Conservation (phyloP, 805 yeast genomes). For the Yarrowia deformans region DNA sequence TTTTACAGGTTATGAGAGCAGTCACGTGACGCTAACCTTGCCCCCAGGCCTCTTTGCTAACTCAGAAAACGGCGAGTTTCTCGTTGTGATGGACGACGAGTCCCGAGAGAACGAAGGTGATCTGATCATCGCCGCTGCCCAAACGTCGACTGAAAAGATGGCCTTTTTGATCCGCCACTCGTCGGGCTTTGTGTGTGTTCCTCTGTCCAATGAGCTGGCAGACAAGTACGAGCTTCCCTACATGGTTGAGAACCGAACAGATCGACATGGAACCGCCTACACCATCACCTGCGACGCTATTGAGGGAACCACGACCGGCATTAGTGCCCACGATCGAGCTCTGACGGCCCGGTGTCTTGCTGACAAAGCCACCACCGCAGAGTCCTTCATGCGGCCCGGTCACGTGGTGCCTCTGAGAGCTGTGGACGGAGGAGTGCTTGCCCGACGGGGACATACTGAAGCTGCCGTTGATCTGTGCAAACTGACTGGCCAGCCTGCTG, state of each 20-base stretch:
- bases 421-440: slow-evolving; percentile 77
- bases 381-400: slow-evolving; percentile 88
- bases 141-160: slow-evolving; percentile 81
- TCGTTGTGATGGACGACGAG: slow-evolving; percentile 97
- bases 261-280: slow-evolving; percentile 96
- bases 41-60: no score
- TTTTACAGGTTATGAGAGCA: slow-evolving; percentile 39
- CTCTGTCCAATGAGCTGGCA: slow-evolving; percentile 78
- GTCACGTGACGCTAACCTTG: no score
- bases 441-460: slow-evolving; percentile 95
- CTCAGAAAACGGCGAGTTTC: slow-evolving; percentile 70
- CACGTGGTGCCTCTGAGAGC: slow-evolving; percentile 94
- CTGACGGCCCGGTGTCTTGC: slow-evolving; percentile 79
- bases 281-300: slow-evolving; percentile 88
- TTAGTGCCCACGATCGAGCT: slow-evolving; percentile 92
- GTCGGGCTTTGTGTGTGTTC: slow-evolving; percentile 92
- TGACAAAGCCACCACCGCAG: slow-evolving; percentile 60
- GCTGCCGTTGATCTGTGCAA: slow-evolving; percentile 90
- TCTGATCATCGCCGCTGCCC: slow-evolving; percentile 88
- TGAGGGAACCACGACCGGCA: slow-evolving; percentile 95
- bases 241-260: slow-evolving; percentile 69
- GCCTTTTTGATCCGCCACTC: slow-evolving; percentile 83
- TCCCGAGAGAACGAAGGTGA: slow-evolving; percentile 98
- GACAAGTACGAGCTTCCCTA: slow-evolving; percentile 80
- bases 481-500: slow-evolving; percentile 80